Evolutionary conservation across 2,329 filamentous ascomycete genomes (phyloP), one percentile per base, ranked within the genome.

Genomic region (Fonsecaea monophora): DNA sequence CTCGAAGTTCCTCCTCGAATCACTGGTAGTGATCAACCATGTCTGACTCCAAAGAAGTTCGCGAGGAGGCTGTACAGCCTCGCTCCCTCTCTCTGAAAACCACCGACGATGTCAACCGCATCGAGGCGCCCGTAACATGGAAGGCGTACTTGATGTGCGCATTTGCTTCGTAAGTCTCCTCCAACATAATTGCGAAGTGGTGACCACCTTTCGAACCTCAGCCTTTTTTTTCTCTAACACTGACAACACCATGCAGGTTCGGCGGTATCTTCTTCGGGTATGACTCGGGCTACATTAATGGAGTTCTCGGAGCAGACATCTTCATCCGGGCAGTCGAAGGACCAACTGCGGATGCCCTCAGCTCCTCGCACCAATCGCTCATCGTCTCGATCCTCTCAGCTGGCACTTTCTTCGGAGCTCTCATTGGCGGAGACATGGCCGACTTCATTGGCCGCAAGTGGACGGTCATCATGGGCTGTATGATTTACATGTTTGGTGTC

Each of bases 351-450:
- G 70, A 75, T 2, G 62, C 77, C 4, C 70, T 87, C n/a, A 78
- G 82, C 4, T 79, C 83, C 9, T 80, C 75, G 64, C 80, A 81
- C 55, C 82, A 85, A 72, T 89, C 87, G 13, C 81, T 90, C 59
- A 89, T 93, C 75, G 88, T 88, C 75, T 92, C 90, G 18, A 92
- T 94, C 73, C 86, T 94, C 62, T 94, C 91, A 37, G 86, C 84
- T 75, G 86, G 88, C 78, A 92, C 91, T 73, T 94, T 94, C 84
- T 90, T 92, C 69, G 89, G 91, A 77, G 89, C 91, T 65, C 75
- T 94, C 71, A 87, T 92, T 69, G 91, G 89, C 63, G 91, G 91
- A 83, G 90, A 92, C 76, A 76, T 94, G 68, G 87, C 91, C 70
- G 92, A 95, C 77, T 85, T 82, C 78, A 87, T 91, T 64, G 92